phyloP scores from a whole-genome alignment of 139 green algal species.

The Tetraselmis striata region DNA sequence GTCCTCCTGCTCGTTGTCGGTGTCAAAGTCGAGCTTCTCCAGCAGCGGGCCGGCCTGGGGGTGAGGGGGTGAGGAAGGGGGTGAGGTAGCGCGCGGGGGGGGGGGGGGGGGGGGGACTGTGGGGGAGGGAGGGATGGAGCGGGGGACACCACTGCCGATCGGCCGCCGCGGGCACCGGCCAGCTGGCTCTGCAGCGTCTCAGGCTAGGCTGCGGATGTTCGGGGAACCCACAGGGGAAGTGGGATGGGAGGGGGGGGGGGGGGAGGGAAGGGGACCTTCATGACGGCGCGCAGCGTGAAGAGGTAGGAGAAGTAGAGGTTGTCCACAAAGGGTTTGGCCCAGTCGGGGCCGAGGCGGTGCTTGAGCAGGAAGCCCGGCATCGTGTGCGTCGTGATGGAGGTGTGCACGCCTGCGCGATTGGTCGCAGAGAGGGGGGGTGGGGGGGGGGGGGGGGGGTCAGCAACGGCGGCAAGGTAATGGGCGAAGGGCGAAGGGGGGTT shows the following conservation, averaged over 20 bases:
- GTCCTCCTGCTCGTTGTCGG: constrained; percentile 61
- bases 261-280: constrained; percentile 40
- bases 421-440: too few relatives aligned
- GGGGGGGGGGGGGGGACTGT: background rate
- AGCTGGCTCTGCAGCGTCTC: too few relatives aligned
- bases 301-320: constrained; percentile 97
- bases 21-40: constrained; percentile 47
- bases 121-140: background rate
- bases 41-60: constrained; percentile 55
- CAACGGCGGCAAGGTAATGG: too few relatives aligned
- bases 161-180: too few relatives aligned
- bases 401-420: constrained; percentile 82
- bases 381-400: constrained; percentile 87
- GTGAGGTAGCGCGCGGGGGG: background rate
- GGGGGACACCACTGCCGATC: too few relatives aligned
- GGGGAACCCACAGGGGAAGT: too few relatives aligned
- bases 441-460: too few relatives aligned
- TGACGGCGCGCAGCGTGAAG: constrained; percentile 79
- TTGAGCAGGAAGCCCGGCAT: constrained; percentile 61
- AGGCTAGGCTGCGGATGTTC: too few relatives aligned
- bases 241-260: too few relatives aligned
- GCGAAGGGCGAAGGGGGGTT: too few relatives aligned
- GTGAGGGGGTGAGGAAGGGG: background rate
- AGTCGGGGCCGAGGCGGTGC: constrained; percentile 1
- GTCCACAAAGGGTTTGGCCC: constrained; percentile 36